Evolutionary conservation across 352 stramenopile species (phyloP).

Genomic region (Phytophthora constricta): DNA sequence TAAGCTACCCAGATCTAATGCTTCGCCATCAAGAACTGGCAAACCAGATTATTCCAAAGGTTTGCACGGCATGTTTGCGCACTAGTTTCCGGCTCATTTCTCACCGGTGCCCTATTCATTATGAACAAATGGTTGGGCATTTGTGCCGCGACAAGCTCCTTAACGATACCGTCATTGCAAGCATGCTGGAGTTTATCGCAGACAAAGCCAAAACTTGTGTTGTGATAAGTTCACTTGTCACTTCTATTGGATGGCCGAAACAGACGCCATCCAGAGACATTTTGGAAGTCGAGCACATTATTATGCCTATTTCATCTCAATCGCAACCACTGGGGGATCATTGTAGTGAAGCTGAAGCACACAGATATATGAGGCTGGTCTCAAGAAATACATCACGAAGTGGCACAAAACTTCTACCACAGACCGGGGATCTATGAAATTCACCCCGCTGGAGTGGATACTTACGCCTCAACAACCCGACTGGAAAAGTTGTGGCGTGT

Average conservation of each 20-base stretch:
- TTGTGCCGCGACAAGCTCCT: conserved; percentile 5
- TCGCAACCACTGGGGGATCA: conserved; percentile 15
- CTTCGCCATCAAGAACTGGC: not conserved
- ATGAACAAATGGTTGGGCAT: conserved; percentile 16
- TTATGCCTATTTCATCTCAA: conserved; percentile 8
- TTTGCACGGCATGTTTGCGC: conserved; percentile 5
- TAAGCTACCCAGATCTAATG: not conserved
- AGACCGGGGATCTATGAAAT: not conserved
- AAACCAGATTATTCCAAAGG: conserved; percentile 15
- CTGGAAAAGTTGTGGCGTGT: not conserved
- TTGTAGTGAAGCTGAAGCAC: conserved; percentile 5
- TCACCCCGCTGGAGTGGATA: not conserved
- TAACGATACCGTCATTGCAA: conserved; percentile 11
- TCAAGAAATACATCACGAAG: not conserved
- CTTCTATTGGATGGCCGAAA: not conserved
- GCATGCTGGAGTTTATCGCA: conserved; percentile 4
- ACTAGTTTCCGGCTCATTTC: not conserved
- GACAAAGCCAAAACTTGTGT: not conserved
- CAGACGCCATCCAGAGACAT: not conserved
- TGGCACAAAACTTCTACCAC: not conserved
- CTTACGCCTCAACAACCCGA: not conserved
- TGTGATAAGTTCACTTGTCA: not conserved
- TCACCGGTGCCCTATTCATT: not conserved
- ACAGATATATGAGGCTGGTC: not conserved
- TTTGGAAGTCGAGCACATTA: conserved; percentile 3